A percentile compares a stretch with the other conserved stretches of the same genome.
These are phyloP conservation scores for Brassica juncea DNA, from an alignment of 345 rosid species.

Conservation along the genomic window DNA sequence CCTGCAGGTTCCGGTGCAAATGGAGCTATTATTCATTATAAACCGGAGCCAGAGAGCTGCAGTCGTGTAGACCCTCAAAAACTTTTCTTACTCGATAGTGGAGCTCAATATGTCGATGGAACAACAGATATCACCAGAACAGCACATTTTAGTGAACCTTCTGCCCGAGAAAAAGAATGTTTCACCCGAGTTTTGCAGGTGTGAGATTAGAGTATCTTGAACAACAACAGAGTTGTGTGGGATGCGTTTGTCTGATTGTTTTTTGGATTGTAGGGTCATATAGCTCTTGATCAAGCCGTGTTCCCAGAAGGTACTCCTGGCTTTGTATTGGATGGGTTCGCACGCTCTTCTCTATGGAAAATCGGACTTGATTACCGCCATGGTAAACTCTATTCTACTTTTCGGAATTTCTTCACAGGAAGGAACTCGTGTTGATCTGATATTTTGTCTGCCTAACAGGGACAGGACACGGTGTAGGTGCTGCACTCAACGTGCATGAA, in stretches of 20 bases:
- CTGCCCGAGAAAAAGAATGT: constrained; percentile 80
- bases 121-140: constrained; percentile 97
- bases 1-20: constrained; percentile 89
- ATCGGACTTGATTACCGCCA: constrained; percentile 96
- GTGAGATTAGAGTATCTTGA: constrained; percentile 1
- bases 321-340: constrained; percentile 90
- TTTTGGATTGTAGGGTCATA: constrained; percentile 76
- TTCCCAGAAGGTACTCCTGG: constrained; percentile 95
- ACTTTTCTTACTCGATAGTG: constrained; percentile 85
- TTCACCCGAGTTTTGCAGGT: constrained; percentile 94
- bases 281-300: constrained; percentile 90
- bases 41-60: constrained; percentile 80
- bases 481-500: constrained; percentile 94
- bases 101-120: constrained; percentile 95
- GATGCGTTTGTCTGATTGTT: constrained; percentile 9
- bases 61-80: constrained; percentile 73
- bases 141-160: constrained; percentile 85
- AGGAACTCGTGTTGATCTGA: constrained; percentile 18
- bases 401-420: neutral
- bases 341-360: constrained; percentile 94
- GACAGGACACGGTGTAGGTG: constrained; percentile 98
- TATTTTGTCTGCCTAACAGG: constrained; percentile 51
- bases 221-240: neutral
- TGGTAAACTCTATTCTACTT: constrained; percentile 48
- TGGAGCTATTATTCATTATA: constrained; percentile 95